Evolutionary conservation across 352 stramenopile genomes (phyloP), one percentile per base, ranked within the genome.

Genomic region (Phytophthora pseudosyringae): DNA sequence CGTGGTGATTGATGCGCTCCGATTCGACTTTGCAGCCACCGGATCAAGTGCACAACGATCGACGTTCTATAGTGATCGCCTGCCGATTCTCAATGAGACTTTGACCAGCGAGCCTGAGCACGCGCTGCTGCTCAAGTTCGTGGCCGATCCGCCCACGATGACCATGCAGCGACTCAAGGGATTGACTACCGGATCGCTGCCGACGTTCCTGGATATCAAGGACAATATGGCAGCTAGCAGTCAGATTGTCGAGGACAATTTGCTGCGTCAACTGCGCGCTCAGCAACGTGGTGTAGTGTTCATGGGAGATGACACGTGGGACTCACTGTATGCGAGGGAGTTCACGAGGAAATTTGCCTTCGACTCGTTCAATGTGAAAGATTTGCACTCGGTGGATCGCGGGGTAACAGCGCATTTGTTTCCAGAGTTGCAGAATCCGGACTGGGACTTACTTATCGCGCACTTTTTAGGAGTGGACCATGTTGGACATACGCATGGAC

Each of bases 261-360:
- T 98, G 76, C 75, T 99, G 28, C 67, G 91, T 43, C 96, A 99
- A 71, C 61, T 91, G 63, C 78, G 86, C 47, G 68, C 57, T 25
- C 69, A 76, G 25, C 51, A 69, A 32, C 74, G 78, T 9, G 79
- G 73, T 7, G 83, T 99, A 39, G 90, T 95, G 39, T 99, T 99
- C 78, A 98, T 99, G 75, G 97, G 97, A n/a, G 97, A 99, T 80
- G 97, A 99, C 81, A 99, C 97, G 36, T 99, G 97, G 97, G 80
- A 95, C 10, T 82, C 91, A 50, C 77, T 99, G 7, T 99, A 99
- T 74, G 90, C 91, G 1, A 70, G 88, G 48, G 67, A 75, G 41
- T 98, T 99, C 73, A 85, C 95, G 36, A 85, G 95, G 43, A 90
- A 85, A 49, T 98, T 97, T 75, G 90, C 96, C 2, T 99, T 95